A percentile compares a stretch with the other conserved stretches of the same genome.
Conservation (phyloP, 2,329 filamentous ascomycete genomes). For the Daldinia eschscholtzii region DNA sequence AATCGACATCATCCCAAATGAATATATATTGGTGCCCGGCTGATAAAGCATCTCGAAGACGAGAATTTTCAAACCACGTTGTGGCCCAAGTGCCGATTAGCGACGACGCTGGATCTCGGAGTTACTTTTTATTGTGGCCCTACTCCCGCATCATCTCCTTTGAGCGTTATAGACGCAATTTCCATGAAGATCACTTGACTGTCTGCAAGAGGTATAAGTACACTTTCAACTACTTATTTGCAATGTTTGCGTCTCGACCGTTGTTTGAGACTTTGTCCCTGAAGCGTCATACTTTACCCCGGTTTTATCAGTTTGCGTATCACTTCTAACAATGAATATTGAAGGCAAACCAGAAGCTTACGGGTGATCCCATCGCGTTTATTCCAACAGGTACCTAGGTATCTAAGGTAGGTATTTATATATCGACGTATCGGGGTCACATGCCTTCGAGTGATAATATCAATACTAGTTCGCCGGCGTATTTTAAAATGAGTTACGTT, state of each 20-base stretch:
- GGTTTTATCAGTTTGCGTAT: too few species aligned
- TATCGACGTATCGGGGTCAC: background rate
- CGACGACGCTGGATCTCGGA: conserved; percentile 10
- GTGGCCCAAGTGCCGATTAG: conserved; percentile 10
- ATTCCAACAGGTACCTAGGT: background rate
- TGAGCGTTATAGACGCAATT: background rate
- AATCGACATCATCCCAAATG: too few species aligned
- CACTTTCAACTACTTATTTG: too few species aligned
- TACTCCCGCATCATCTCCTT: background rate
- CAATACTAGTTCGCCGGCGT: background rate
- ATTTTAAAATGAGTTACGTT: background rate
- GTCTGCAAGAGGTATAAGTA: too few species aligned
- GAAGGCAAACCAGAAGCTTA: too few species aligned
- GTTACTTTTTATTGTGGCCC: conserved; percentile 11
- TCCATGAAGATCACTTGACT: background rate
- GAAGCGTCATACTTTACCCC: too few species aligned
- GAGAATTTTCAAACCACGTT: conserved; percentile 1
- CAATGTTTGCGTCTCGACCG: too few species aligned
- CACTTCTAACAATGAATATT: too few species aligned
- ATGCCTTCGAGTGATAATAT: background rate
- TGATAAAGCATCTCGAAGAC: background rate
- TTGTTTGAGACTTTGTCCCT: too few species aligned
- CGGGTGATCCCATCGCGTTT: too few species aligned
- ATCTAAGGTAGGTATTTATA: background rate
- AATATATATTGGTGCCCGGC: background rate